A percentile compares a stretch with the other conserved stretches of the same genome.
phyloP scores from a whole-genome alignment of 2,329 filamentous ascomycete genomes.

The Aurifilum marmelostoma region DNA sequence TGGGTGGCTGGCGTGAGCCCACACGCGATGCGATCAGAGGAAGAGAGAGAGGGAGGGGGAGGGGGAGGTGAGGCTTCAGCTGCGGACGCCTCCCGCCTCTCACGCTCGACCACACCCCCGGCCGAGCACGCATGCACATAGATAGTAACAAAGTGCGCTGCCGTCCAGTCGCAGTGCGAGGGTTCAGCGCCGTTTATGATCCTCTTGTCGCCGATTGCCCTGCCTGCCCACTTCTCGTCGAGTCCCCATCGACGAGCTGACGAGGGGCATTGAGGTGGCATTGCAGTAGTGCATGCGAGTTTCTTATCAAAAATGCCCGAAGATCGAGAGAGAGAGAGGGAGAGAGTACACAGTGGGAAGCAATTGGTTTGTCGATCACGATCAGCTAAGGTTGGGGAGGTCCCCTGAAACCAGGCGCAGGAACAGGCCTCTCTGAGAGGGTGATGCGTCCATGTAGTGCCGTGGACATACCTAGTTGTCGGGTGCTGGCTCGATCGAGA shows the following conservation, averaged over 20 bases:
- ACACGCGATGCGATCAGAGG: neutral
- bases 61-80: too few species aligned
- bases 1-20: neutral
- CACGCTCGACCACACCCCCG: neutral
- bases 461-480: neutral
- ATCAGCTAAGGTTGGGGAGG: neutral
- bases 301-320: conserved; percentile 18
- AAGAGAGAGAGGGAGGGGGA: too few species aligned
- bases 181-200: neutral
- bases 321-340: too few species aligned
- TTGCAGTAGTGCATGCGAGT: conserved; percentile 25
- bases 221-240: neutral
- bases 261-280: conserved; percentile 16
- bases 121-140: neutral
- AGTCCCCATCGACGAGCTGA: neutral
- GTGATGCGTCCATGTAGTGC: neutral
- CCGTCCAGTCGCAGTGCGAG: conserved; percentile 10
- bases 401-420: conserved; percentile 7
- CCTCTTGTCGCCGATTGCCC: neutral
- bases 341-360: too few species aligned
- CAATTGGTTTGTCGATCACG: neutral
- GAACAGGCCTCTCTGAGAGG: conserved; percentile 7
- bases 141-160: neutral
- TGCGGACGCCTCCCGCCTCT: neutral
- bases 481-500: conserved; percentile 13